Evolutionary conservation across 2,329 filamentous ascomycete genomes (phyloP), one percentile per base, ranked within the genome.

Genomic region (Truncatella angustata): DNA sequence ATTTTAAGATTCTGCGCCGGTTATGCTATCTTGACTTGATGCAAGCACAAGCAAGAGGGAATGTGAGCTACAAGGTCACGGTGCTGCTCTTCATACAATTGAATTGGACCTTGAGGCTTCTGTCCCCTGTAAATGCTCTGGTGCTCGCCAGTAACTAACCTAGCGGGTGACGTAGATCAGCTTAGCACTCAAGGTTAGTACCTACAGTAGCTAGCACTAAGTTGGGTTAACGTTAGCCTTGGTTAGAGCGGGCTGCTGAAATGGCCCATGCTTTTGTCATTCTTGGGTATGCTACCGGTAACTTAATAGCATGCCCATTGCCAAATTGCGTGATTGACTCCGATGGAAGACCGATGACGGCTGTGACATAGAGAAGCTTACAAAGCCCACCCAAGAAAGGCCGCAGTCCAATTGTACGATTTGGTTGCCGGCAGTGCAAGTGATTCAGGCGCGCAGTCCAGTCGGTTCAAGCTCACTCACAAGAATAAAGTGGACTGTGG

Each of bases 301-400:
- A n/a, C n/a, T n/a, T n/a, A n/a, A n/a, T n/a, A n/a, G n/a, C n/a
- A n/a, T n/a, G n/a, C n/a, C n/a, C n/a, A 21, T 21, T 21, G 24
- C 21, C 37, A 18, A 40, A 40, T 40, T 40, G 37, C 37, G 37
- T 40, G 37, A 40, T 40, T 40, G 37, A 40, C 37, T 40, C 23
- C 40, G 21, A 44, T 24, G 16, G 21, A 21, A 24, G 21, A 24
- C 40, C 40, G 40, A 44, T 44, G 40, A 44, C 40, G 40, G 40
- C 40, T 23, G 40, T 16, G 5, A 44, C 40, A 44, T 44, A 44
- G 28, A 14, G 7, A 32, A 32, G 9, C 24, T 23, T 11, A 12
- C 7, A 36, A 12, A 18, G 18, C 14, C n/a, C 20, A 21, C 37
- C n/a, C 40, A 44, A 28, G 16, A 16, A 34, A 20, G 34, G n/a